A percentile compares a stretch with the other conserved stretches of the same genome.
Evolutionary conservation across 352 stramenopile genomes (phyloP).

Genomic region (Thraustochytrium striatum): DNA sequence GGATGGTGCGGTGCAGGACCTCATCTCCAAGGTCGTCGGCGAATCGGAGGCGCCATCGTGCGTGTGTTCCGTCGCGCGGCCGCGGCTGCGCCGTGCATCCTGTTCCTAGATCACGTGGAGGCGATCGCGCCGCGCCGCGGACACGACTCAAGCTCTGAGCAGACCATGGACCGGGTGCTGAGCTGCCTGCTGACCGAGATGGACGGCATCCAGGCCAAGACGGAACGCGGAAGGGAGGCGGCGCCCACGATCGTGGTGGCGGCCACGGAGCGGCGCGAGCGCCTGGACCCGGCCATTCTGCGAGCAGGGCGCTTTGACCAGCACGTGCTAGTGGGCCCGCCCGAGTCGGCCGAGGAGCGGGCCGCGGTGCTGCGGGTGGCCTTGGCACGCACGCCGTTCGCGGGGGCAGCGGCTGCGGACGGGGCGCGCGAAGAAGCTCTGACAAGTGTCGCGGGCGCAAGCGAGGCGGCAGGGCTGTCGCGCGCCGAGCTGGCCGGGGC

Average conservation of each 20-base stretch:
- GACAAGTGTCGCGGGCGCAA: too few species aligned
- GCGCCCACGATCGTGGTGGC: constrained; percentile 80
- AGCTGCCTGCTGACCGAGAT: constrained; percentile 86
- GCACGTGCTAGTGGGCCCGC: constrained; percentile 95
- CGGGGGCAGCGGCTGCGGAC: not conserved
- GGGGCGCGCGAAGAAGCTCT: too few species aligned
- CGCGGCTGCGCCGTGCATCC: constrained; percentile 92
- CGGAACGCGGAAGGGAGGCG: constrained; percentile 32
- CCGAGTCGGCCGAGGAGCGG: constrained; percentile 61
- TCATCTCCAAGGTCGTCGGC: constrained; percentile 98
- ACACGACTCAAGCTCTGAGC: constrained; percentile 67
- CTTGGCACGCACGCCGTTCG: constrained; percentile 8
- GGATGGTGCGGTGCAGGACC: constrained; percentile 87
- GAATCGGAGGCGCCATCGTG: constrained; percentile 90
- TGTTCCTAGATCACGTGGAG: constrained; percentile 99
- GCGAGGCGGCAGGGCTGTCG: too few species aligned
- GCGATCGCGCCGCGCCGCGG: constrained; percentile 87
- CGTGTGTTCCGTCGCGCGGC: constrained; percentile 92
- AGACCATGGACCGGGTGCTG: constrained; percentile 67
- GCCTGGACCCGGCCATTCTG: constrained; percentile 75
- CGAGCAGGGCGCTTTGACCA: constrained; percentile 76
- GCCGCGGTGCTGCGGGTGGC: not conserved
- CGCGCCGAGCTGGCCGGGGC: not conserved
- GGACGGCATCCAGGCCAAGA: constrained; percentile 81
- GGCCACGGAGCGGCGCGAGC: constrained; percentile 78